Evolutionary conservation across 192 early-diverging fungal genomes (phyloP).

Genomic region (Oehlia diaphana): DNA sequence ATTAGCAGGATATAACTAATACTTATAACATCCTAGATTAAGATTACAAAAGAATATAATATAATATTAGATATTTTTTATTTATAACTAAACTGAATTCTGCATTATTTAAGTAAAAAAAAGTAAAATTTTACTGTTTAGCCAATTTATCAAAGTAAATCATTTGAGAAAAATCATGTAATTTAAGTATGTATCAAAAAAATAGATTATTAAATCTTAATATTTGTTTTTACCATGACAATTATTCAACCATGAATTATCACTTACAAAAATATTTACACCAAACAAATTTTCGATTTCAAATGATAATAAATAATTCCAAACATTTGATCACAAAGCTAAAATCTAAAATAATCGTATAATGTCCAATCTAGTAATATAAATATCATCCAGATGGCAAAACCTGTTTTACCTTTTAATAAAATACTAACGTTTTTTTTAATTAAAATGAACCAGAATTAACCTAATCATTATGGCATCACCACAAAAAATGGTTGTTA

Average conservation of each 20-base stretch:
- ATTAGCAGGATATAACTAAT: no score
- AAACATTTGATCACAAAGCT: background rate
- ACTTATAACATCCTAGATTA: no score
- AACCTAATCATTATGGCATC: background rate
- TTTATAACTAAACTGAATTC: no score
- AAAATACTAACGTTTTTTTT: background rate
- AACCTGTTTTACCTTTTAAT: background rate
- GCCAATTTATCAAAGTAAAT: no score
- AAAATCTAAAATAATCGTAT: background rate
- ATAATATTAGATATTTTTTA: no score
- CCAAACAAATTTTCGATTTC: background rate
- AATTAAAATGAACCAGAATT: conserved; percentile 10
- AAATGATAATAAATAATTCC: background rate
- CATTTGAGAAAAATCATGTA: no score
- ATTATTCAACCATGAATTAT: background rate
- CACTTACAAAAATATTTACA: background rate
- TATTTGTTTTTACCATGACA: background rate
- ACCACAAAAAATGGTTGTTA: background rate
- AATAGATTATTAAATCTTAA: no score
- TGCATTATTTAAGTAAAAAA: no score
- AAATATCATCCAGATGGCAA: background rate
- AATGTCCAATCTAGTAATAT: background rate
- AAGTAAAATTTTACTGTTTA: no score
- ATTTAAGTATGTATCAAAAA: no score
- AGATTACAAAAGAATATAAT: no score